These are phyloP conservation scores for Phyllosticta citrichinensis DNA, from an alignment of 2,329 filamentous ascomycete genomes.

Conservation along the genomic window DNA sequence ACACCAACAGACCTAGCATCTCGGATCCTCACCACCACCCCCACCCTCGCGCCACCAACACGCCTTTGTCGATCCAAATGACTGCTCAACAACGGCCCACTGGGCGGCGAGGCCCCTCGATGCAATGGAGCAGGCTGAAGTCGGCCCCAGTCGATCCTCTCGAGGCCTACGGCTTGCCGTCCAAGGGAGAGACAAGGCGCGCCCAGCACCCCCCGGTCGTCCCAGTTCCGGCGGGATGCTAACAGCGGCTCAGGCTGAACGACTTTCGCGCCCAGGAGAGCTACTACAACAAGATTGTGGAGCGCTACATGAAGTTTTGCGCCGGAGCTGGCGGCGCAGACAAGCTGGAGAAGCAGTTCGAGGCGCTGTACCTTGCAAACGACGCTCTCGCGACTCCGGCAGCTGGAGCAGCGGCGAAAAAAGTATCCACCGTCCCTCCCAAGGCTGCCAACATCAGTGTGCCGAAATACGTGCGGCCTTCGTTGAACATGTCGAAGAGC, in stretches of 20 bases:
- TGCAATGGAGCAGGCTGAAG: slow-evolving; percentile 45
- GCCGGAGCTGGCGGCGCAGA: slow-evolving; percentile 60
- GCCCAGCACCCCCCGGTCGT: slow-evolving; percentile 1
- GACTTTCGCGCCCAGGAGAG: slow-evolving; percentile 69
- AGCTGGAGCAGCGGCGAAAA: slow-evolving; percentile 10
- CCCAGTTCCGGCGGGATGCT: neutral
- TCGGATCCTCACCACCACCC: neutral
- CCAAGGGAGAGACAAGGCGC: slow-evolving; percentile 81
- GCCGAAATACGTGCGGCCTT: slow-evolving; percentile 9
- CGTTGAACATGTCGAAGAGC: slow-evolving; percentile 10
- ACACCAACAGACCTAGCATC: no score
- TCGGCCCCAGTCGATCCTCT: slow-evolving; percentile 66
- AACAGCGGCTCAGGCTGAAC: slow-evolving; percentile 27
- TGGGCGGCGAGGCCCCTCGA: slow-evolving; percentile 28
- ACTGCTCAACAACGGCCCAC: slow-evolving; percentile 21
- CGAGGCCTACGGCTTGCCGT: slow-evolving; percentile 73
- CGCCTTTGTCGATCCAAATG: neutral
- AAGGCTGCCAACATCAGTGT: neutral
- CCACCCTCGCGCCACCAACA: neutral
- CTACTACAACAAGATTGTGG: slow-evolving; percentile 80
- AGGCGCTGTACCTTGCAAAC: slow-evolving; percentile 43
- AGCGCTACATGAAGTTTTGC: slow-evolving; percentile 85
- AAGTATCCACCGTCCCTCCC: slow-evolving; percentile 12
- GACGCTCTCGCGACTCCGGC: slow-evolving; percentile 5
- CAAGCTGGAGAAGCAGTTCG: slow-evolving; percentile 65